A percentile compares a stretch with the other conserved stretches of the same genome.
Conservation (phyloP, 768 basidiomycete species). For the Lepiota subincarnata region DNA sequence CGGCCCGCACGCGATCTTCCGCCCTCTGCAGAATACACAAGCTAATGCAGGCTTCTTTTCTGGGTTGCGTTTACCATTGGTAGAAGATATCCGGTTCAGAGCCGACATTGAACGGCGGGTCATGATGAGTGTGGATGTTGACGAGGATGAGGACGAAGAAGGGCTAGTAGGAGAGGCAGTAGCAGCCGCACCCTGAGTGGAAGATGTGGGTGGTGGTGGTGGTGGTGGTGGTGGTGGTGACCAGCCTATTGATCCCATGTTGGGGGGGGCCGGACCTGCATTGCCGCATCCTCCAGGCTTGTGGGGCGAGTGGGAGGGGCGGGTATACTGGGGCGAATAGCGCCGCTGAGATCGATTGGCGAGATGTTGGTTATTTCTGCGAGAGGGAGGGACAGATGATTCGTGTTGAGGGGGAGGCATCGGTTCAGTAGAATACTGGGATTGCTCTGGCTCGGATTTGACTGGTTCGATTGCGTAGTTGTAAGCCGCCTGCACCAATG, state of each 20-base stretch:
- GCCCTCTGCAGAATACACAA: constrained; percentile 61
- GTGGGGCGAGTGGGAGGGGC: constrained; percentile 5
- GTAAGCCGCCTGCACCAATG: background rate
- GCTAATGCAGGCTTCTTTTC: constrained; percentile 60
- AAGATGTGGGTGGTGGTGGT: background rate
- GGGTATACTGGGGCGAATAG: background rate
- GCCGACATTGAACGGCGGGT: constrained; percentile 17
- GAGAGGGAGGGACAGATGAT: background rate
- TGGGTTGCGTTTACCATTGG: constrained; percentile 25
- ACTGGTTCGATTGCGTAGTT: background rate
- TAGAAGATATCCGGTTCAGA: constrained; percentile 17
- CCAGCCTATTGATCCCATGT: background rate
- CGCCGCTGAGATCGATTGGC: background rate
- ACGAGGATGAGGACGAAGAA: constrained; percentile 3
- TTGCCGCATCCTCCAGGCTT: background rate
- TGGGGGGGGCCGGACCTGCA: background rate
- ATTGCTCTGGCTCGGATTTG: background rate
- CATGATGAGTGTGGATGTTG: background rate
- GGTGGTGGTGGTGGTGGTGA: background rate
- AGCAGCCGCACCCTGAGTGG: background rate
- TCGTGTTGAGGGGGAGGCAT: background rate
- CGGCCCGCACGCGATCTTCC: constrained; percentile 68
- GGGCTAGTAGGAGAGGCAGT: background rate
- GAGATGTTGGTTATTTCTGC: background rate
- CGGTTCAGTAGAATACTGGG: background rate